Evolutionary conservation across 2,329 filamentous ascomycete genomes (phyloP).

Genomic region (Clonostachys rosea): DNA sequence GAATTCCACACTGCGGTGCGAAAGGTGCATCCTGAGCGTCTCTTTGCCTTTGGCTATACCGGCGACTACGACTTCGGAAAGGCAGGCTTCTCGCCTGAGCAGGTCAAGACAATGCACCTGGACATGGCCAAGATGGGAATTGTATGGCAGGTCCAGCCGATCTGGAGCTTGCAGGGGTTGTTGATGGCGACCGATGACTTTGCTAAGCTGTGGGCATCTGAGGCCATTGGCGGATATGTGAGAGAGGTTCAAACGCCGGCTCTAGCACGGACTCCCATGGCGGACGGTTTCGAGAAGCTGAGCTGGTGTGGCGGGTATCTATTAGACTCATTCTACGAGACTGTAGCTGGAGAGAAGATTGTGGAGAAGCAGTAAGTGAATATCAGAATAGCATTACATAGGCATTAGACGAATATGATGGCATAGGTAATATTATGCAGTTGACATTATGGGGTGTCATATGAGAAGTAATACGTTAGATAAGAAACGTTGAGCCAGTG

Average conservation of each 20-base stretch:
- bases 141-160: slow-evolving; percentile 33
- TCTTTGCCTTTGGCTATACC: slow-evolving; percentile 31
- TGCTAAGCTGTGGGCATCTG: slow-evolving; percentile 20
- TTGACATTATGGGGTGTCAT: no score
- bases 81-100: slow-evolving; percentile 22
- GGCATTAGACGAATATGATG: no score
- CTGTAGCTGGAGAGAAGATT: slow-evolving; percentile 16
- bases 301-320: slow-evolving; percentile 26
- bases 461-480: no score
- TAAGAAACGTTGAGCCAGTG: no score
- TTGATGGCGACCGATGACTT: slow-evolving; percentile 24
- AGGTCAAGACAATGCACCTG: slow-evolving; percentile 19
- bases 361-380: no score
- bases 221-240: slow-evolving; percentile 27
- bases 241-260: slow-evolving; percentile 12
- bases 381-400: no score
- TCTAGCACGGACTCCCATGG: slow-evolving; percentile 10
- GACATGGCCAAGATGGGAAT: slow-evolving; percentile 28
- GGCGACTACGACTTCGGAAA: slow-evolving; percentile 23
- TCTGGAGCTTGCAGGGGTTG: slow-evolving; percentile 27
- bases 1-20: slow-evolving; percentile 26
- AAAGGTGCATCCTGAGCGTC: slow-evolving; percentile 22
- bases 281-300: slow-evolving; percentile 26
- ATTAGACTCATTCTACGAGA: slow-evolving; percentile 27
- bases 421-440: no score